Evolutionary conservation across 768 basidiomycete genomes (phyloP), one percentile per base, ranked within the genome.

Genomic region (Tulasnella sp.): DNA sequence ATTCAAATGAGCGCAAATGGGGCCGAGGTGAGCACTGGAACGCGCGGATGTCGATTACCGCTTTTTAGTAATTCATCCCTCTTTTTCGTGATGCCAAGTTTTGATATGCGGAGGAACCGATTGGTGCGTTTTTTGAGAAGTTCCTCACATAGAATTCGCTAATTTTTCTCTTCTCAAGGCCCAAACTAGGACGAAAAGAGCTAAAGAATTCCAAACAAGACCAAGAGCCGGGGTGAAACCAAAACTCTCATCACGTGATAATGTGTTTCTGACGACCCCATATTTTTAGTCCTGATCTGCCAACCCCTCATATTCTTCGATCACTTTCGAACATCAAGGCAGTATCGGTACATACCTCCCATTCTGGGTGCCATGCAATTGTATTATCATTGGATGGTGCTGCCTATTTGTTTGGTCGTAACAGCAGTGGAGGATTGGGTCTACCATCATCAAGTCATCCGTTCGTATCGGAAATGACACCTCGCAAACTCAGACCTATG

Each of bases 361-460:
- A 83, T 58, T 73, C 69, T 8, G 77, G 77, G 5, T 88, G 83
- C 61, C 85, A 90, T 62, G 80, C 76, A 58, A 76, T 90, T 35
- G 78, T 71, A 12, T 63, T 91, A 56, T 84, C 86, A 67, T 58
- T 73, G 20, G 73, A 80, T 46, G 90, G 89, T 5, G 72, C 75
- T 33, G 93, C 90, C 7, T 91, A 88, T 81, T 65, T 96, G 58
- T 87, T 92, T 62, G 93, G 93, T 5, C 78, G 89, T 47, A 89
- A 88, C 65, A 77, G 76, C 34, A 78, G 71, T 52, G 69, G 74
- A 51, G 74, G 75, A 37, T 72, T 90, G 3, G 83, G 85, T n/a
- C 66, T 78, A 7, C 59, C 74, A 12, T 70, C 67, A 24, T 69
- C 70, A 53, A 75, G 76, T 51, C 70, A 59, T 45, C 66, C 54